phyloP scores from a whole-genome alignment of 108 stramenopile species.

The Hondaea fermentalgiana region DNA sequence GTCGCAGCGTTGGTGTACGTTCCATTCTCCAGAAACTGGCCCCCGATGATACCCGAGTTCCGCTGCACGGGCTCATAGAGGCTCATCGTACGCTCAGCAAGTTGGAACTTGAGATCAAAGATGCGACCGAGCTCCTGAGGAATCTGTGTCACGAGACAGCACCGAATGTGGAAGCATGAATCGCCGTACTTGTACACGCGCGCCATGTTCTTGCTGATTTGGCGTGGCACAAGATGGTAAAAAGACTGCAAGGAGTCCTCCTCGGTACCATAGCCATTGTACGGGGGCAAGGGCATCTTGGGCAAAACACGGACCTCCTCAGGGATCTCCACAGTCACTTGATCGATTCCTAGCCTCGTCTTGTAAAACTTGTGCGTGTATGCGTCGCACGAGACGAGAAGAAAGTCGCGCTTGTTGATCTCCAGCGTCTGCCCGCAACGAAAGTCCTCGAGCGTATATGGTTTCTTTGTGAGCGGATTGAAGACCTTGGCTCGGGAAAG shows the following conservation, averaged over 20 bases:
- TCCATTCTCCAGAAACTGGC: conserved; percentile 35
- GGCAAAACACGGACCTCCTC: conserved; percentile 13
- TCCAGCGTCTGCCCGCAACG: conserved; percentile 9
- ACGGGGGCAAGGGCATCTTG: conserved; percentile 14
- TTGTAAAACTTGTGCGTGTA: background rate
- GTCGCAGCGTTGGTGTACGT: conserved; percentile 16
- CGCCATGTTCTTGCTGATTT: conserved; percentile 5
- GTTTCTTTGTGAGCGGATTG: background rate
- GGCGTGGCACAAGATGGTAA: conserved; percentile 3
- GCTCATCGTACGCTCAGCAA: conserved; percentile 44
- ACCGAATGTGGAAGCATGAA: conserved; percentile 14
- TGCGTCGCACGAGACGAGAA: conserved; percentile 24
- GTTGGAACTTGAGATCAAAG: conserved; percentile 49
- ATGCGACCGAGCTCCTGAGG: conserved; percentile 14
- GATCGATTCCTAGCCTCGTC: conserved; percentile 13
- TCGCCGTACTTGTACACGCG: conserved; percentile 17
- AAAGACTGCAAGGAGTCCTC: conserved; percentile 36
- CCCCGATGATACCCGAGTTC: conserved; percentile 47
- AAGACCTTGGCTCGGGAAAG: background rate
- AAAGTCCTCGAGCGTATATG: background rate
- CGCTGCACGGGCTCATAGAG: conserved; percentile 52
- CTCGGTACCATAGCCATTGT: conserved; percentile 37
- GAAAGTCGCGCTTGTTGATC: conserved; percentile 13
- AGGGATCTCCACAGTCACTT: background rate
- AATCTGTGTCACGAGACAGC: background rate